Conservation (phyloP, 345 rosid genomes). For the Eucalyptus erythrocorys region DNA sequence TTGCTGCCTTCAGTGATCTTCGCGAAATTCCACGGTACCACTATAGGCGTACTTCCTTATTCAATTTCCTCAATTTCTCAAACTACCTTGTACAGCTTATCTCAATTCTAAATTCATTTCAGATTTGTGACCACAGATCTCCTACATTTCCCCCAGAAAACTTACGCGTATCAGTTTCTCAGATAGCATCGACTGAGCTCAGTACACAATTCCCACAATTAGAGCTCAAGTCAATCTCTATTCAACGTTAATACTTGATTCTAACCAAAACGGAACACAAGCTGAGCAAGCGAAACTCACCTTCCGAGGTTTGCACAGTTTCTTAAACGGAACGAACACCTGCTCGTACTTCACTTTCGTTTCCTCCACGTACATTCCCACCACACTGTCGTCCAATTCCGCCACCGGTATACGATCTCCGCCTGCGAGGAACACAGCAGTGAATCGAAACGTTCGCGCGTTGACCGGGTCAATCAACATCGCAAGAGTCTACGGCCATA, state of each 20-base stretch:
- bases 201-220: background rate
- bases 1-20: background rate
- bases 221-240: background rate
- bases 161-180: background rate
- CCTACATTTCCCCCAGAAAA: background rate
- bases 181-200: background rate
- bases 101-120: background rate
- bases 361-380: constrained; percentile 54
- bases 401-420: constrained; percentile 49
- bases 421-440: constrained; percentile 12
- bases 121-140: background rate
- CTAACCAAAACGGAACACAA: background rate
- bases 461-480: background rate
- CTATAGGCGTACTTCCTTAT: background rate
- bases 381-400: constrained; percentile 62
- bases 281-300: background rate
- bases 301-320: constrained; percentile 30
- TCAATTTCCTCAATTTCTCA: background rate
- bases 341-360: constrained; percentile 28
- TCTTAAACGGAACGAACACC: constrained; percentile 42
- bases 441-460: background rate
- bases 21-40: background rate
- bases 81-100: background rate
- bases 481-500: background rate
- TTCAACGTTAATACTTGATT: background rate